Evolutionary conservation across 2,329 filamentous ascomycete species (phyloP), one percentile per base, ranked within the genome.

Genomic region (Fusarium sp.): DNA sequence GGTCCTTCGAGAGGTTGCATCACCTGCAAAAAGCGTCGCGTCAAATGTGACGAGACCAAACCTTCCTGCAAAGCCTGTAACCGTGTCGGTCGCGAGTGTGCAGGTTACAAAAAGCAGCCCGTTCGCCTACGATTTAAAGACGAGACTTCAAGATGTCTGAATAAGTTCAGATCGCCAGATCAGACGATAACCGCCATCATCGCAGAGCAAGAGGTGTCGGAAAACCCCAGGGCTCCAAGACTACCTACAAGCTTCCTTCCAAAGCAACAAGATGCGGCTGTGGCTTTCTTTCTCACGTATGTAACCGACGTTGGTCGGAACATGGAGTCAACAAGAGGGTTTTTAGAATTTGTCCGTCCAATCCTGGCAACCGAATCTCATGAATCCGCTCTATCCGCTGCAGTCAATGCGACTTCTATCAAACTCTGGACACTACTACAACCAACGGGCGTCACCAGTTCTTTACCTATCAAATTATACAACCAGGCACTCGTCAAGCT

Each of bases 1-100:
- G 69, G 70, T 2, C 25, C 25, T 3, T 74, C 64, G 7, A 38
- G 38, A 22, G 64, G 56, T 6, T 74, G 72, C 61, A 25, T 63
- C 18, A 74, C 69, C 8, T 74, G 70, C 16, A 59, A 44, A 40
- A 54, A 59, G 2, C 68, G 66, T 1, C 71, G 40, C 24, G 69
- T 66, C 8, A 72, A 63, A 18, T 72, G 70, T n/a, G 70, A 72
- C 15, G 62, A 70, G 40, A 46, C 29, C 3, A 70, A 57, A 3
- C 70, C 70, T 18, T 45, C 27, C 6, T 72, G 70, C 43, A 63
- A 22, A 4, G 29, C 24, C 0, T 72, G 70, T 5, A 46, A 61
- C 34, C 69, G 63, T 25, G 59, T 72, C 18, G 59, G 59, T 2
- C 52, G 38, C 3, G 45, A 65, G n/a, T 72, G 69, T 14, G 51